Base-by-base conservation (phyloP, 305 asterid genomes). In the Solanum hybrid region DNA sequence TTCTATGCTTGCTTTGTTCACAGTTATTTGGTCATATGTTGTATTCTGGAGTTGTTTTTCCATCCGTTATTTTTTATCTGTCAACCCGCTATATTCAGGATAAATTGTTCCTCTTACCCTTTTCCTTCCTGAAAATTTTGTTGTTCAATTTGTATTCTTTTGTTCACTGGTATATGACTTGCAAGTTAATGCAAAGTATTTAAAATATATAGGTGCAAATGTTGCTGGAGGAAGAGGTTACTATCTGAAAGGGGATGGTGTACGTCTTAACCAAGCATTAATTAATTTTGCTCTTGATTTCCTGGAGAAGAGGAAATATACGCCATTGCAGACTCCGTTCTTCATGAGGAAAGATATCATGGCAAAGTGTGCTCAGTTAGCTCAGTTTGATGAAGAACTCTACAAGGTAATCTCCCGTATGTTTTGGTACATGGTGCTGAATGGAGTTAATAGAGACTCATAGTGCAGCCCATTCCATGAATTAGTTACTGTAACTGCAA, bases 381-480 rank as follows among this genome's bases (percentile, higher is more conserved):
- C 98, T 39, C 99, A 97, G 88, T 97, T 97, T 86, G 98, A 97
- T 73, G 98, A 97, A 89, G 99, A 97, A 88, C 99, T 97, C 91
- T 97, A 97, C 93, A 97, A 97, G 98, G 99, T 95, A 91, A 91
- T 29, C 11, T 67, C 16, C 8, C 1, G 26, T 28, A 85, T 89
- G 40, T 67, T 24, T 12, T 1, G 9, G 11, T 80, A 83, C 83
- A 39, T 20, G 67, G 14, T 31, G 39, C 22, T 71, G 83, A 11
- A 39, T 80, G 39, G 73, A 42, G 3, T 83, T 20, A 14, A 42
- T 18, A 42, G 87, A 83, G 28, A 42, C 36, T 42, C 28, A 28
- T 42, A 42, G 87, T 42, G 87, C 73, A 83, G 71, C 5, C 20
- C 18, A 18, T 42, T 18, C 87, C 28, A 82, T 28, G 26, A 46